A percentile compares a stretch with the other conserved stretches of the same genome.
These are phyloP conservation scores for Tetraselmis chui DNA, from an alignment of 139 green algal species.

Conservation along the genomic window DNA sequence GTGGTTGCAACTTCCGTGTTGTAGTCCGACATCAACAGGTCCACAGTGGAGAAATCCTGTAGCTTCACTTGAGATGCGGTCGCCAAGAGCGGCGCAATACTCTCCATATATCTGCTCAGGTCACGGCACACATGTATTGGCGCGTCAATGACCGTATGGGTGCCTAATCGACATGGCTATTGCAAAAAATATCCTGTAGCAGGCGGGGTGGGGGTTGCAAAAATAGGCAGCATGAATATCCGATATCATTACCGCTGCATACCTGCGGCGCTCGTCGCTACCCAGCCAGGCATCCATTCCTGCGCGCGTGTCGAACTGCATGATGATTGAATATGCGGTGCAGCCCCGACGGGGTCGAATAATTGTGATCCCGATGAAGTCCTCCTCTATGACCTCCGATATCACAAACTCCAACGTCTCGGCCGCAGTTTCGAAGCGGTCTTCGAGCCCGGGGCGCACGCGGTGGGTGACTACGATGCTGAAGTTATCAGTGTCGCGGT, in stretches of 20 bases:
- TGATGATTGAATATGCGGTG: neutral
- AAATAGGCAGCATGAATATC: neutral
- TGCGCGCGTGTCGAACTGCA: neutral
- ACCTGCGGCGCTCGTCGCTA: neutral
- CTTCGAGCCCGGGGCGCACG: neutral
- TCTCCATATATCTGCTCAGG: neutral
- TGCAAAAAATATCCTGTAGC: neutral
- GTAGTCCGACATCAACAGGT: neutral
- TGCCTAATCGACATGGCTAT: neutral
- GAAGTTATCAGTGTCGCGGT: neutral
- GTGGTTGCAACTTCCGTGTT: neutral
- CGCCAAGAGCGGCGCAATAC: neutral
- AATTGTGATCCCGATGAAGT: neutral
- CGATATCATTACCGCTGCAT: no score
- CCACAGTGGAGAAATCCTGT: neutral
- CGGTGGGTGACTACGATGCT: neutral
- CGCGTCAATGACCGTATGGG: neutral
- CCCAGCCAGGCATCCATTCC: neutral
- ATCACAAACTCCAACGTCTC: neutral
- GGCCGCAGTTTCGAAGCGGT: neutral
- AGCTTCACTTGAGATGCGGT: neutral
- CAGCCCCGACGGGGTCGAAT: neutral
- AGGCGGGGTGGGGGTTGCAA: neutral
- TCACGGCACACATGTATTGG: neutral
- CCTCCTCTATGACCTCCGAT: neutral